These are phyloP conservation scores for Globisporangium yorkense DNA, from an alignment of 352 stramenopile species.

Conservation along the genomic window DNA sequence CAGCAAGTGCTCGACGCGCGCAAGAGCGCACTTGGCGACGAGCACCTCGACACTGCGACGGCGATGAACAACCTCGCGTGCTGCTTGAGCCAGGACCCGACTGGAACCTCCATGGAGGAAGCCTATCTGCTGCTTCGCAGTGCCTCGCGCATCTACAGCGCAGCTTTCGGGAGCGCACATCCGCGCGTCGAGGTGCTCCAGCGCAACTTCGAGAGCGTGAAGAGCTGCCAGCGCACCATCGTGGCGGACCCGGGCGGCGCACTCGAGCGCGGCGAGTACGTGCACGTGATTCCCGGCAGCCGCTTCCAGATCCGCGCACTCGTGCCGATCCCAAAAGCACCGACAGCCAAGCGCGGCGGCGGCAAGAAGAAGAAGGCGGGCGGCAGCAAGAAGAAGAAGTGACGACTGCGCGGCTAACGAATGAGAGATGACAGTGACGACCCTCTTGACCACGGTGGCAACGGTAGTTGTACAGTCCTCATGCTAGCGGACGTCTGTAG, in stretches of 20 bases:
- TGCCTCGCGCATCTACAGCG: constrained; percentile 35
- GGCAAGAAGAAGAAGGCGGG: constrained; percentile 22
- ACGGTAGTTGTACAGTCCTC: too few relatives aligned
- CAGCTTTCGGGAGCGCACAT: constrained; percentile 36
- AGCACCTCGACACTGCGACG: constrained; percentile 56
- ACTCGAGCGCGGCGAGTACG: constrained; percentile 45
- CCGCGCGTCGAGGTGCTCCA: constrained; percentile 35
- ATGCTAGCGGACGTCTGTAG: too few relatives aligned
- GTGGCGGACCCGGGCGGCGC: constrained; percentile 38
- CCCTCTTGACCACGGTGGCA: too few relatives aligned
- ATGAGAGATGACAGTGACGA: not conserved
- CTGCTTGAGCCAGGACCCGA: constrained; percentile 41
- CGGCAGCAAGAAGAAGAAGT: constrained; percentile 37
- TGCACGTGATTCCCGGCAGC: constrained; percentile 55
- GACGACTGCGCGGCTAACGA: not conserved
- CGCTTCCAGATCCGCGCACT: constrained; percentile 65
- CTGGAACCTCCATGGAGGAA: constrained; percentile 29
- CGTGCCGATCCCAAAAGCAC: constrained; percentile 23
- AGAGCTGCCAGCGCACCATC: constrained; percentile 28
- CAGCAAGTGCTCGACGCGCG: constrained; percentile 41
- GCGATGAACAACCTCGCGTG: constrained; percentile 74
- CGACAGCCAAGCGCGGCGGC: constrained; percentile 16
- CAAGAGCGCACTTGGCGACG: constrained; percentile 19
- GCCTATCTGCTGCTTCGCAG: constrained; percentile 57
- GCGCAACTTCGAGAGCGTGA: constrained; percentile 44